Conservation (phyloP, 305 asterid species). For the Petunia hybrid region DNA sequence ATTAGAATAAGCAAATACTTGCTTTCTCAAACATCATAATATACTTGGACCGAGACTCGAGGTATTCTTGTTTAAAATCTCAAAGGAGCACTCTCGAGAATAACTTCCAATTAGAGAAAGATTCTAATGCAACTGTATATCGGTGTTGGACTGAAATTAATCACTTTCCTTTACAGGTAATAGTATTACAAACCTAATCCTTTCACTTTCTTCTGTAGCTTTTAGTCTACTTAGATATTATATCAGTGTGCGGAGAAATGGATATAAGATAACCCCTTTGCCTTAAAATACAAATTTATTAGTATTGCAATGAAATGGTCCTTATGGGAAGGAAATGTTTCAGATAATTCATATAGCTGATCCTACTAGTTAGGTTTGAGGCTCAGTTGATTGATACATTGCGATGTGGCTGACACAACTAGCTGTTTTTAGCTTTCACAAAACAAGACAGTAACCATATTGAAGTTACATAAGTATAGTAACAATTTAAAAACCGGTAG, state of each 20-base stretch:
- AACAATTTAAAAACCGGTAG: neutral
- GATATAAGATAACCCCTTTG: conserved; percentile 5
- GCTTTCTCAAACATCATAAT: conserved; percentile 1
- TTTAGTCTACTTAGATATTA: conserved; percentile 14
- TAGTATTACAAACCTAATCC: conserved; percentile 25
- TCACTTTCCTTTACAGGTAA: conserved; percentile 11
- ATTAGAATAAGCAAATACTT: neutral
- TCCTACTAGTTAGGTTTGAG: conserved; percentile 20
- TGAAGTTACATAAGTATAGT: neutral
- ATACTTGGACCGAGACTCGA: conserved; percentile 15
- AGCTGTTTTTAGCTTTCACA: neutral
- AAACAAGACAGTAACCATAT: neutral
- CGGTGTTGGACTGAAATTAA: neutral
- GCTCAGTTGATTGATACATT: conserved; percentile 17
- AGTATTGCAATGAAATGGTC: neutral
- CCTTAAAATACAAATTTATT: neutral
- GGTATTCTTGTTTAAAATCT: conserved; percentile 1
- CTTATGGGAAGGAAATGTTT: neutral
- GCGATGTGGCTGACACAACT: neutral
- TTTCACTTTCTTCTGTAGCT: conserved; percentile 15
- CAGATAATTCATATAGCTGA: conserved; percentile 5
- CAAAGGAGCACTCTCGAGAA: neutral
- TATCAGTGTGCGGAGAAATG: conserved; percentile 17
- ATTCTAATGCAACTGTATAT: conserved; percentile 8
- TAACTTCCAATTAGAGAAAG: conserved; percentile 16